Evolutionary conservation across 176 grass and related monocot species (phyloP).

Genomic region (Pontederia paniculata): DNA sequence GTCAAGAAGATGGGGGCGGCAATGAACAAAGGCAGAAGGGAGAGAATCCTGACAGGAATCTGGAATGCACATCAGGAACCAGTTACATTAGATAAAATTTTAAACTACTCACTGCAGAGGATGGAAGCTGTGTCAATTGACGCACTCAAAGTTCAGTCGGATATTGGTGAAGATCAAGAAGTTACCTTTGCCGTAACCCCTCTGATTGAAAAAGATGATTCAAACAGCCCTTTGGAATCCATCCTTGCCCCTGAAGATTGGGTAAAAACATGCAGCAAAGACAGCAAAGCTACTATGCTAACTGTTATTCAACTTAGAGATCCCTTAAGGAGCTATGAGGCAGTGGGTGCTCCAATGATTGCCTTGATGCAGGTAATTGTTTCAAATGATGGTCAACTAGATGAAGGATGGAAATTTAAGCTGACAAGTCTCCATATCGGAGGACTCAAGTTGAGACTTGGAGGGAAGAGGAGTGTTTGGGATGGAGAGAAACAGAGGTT

Average conservation of each 20-base stretch:
- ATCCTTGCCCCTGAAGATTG: slow-evolving; percentile 38
- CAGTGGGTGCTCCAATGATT: slow-evolving; percentile 80
- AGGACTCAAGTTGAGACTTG: slow-evolving; percentile 43
- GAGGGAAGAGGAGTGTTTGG: slow-evolving; percentile 25
- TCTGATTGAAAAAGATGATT: slow-evolving; percentile 5
- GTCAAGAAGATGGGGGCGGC: slow-evolving; percentile 44
- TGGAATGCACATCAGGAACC: slow-evolving; percentile 55
- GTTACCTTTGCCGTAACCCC: slow-evolving; percentile 47
- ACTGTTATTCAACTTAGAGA: slow-evolving; percentile 56
- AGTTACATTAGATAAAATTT: slow-evolving; percentile 52
- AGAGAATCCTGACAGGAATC: slow-evolving; percentile 60
- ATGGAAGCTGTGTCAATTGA: slow-evolving; percentile 78
- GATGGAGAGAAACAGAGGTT: slow-evolving; percentile 60
- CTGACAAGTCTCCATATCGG: slow-evolving; percentile 72
- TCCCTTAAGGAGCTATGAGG: slow-evolving; percentile 58
- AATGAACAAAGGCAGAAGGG: slow-evolving; percentile 44
- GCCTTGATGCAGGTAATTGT: slow-evolving; percentile 43
- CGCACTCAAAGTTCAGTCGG: slow-evolving; percentile 57
- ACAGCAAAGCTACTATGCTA: slow-evolving; percentile 34
- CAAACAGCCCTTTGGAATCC: slow-evolving; percentile 33
- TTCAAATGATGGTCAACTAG: slow-evolving; percentile 19
- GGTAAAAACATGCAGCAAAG: slow-evolving; percentile 9
- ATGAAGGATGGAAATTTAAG: slow-evolving; percentile 38
- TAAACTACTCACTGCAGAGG: slow-evolving; percentile 66
- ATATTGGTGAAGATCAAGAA: slow-evolving; percentile 69